Percentiles rank a stretch among this genome's conserved stretches.
Evolutionary conservation across 2,329 filamentous ascomycete genomes (phyloP).

Genomic region (Stagonosporopsis tanaceti): DNA sequence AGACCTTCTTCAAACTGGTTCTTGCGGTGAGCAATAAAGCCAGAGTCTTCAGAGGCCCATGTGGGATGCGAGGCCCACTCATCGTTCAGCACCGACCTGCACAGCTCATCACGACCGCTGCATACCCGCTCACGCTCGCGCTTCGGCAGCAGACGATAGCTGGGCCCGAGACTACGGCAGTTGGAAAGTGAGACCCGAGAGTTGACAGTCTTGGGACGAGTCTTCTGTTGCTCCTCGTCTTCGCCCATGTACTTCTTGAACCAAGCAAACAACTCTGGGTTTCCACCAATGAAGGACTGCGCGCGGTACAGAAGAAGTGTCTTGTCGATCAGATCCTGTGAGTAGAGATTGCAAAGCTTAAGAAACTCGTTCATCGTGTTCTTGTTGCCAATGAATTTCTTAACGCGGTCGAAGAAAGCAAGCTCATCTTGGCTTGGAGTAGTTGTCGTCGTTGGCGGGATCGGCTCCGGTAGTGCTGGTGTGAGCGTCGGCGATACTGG

Average conservation of each 20-base stretch:
- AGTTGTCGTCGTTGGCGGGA: slow-evolving; percentile 76
- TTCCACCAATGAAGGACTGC: slow-evolving; percentile 84
- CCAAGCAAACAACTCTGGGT: slow-evolving; percentile 85
- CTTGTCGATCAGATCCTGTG: slow-evolving; percentile 88
- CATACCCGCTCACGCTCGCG: slow-evolving; percentile 90
- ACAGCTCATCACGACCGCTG: slow-evolving; percentile 93
- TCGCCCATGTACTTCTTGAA: slow-evolving; percentile 86
- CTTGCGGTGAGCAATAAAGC: slow-evolving; percentile 97
- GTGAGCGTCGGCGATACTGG: slow-evolving; percentile 86
- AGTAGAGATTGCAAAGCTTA: slow-evolving; percentile 95
- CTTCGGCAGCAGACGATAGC: slow-evolving; percentile 91
- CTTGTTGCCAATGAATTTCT: slow-evolving; percentile 94
- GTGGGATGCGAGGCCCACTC: slow-evolving; percentile 99
- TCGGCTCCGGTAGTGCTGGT: slow-evolving; percentile 84
- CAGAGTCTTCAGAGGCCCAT: slow-evolving; percentile 97
- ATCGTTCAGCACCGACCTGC: slow-evolving; percentile 91
- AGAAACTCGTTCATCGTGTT: slow-evolving; percentile 94
- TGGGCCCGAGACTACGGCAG: slow-evolving; percentile 93
- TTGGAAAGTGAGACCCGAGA: slow-evolving; percentile 93
- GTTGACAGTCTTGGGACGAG: slow-evolving; percentile 70
- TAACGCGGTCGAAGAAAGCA: slow-evolving; percentile 93
- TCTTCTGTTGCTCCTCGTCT: slow-evolving; percentile 64
- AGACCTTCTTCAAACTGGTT: slow-evolving; percentile 94
- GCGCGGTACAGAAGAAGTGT: slow-evolving; percentile 84
- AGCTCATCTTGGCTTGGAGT: slow-evolving; percentile 86